Evolutionary conservation across 306 rosid species (phyloP).

Genomic region (Ceratonia siliqua): DNA sequence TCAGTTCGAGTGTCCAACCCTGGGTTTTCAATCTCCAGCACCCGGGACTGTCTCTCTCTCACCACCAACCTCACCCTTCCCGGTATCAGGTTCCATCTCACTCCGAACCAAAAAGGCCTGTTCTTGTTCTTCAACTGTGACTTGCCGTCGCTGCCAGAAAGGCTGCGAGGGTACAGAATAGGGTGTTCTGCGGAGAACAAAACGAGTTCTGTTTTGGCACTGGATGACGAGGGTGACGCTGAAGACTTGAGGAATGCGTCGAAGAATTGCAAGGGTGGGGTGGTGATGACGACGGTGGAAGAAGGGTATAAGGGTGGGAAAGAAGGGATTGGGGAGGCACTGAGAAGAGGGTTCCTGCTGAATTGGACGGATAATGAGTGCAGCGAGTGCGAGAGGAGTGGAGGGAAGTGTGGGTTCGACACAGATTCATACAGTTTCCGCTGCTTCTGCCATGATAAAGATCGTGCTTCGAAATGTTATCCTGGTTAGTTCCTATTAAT

Average conservation of each 20-base stretch:
- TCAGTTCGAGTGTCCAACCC: slow-evolving; percentile 37
- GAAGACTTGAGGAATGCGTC: background rate
- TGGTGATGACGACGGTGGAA: slow-evolving; percentile 2
- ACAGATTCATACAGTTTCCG: background rate
- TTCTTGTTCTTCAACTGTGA: slow-evolving; percentile 36
- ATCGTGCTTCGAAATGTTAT: slow-evolving; percentile 21
- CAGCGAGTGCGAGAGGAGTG: background rate
- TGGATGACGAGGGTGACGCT: background rate
- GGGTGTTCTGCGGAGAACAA: slow-evolving; percentile 26
- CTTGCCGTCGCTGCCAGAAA: background rate
- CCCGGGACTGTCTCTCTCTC: background rate
- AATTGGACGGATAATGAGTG: slow-evolving; percentile 45
- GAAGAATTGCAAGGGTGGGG: slow-evolving; percentile 6
- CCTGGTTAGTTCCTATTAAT: slow-evolving; percentile 41
- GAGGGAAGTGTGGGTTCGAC: slow-evolving; percentile 61
- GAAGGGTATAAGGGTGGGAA: background rate
- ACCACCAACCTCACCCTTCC: slow-evolving; percentile 12
- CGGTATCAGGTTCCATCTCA: background rate
- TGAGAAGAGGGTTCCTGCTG: slow-evolving; percentile 48
- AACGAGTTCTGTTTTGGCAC: slow-evolving; percentile 27
- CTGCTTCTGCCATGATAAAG: slow-evolving; percentile 53
- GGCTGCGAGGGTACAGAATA: background rate
- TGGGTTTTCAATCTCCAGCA: background rate
- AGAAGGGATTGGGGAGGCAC: slow-evolving; percentile 13
- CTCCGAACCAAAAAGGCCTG: background rate